A percentile compares a stretch with the other conserved stretches of the same genome.
These are phyloP conservation scores for Cryptococcus sp. DNA, from an alignment of 1,284 basidiomycete species.

Conservation along the genomic window DNA sequence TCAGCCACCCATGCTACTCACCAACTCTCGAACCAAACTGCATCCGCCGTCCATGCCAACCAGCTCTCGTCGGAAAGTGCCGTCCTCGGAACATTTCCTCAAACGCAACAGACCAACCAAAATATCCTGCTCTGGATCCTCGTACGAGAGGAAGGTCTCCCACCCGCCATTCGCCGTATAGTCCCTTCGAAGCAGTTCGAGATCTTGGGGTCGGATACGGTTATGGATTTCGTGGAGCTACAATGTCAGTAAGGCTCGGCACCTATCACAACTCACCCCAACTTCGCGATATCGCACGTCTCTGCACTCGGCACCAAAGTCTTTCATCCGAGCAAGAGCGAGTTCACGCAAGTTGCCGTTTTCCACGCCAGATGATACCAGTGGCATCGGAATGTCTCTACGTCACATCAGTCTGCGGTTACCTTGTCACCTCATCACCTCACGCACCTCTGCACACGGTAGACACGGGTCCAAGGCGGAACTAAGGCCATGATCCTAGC, in stretches of 20 bases:
- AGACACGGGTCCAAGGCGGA: slow-evolving; percentile 98
- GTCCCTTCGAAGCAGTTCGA: slow-evolving; percentile 95
- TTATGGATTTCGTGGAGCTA: slow-evolving; percentile 98
- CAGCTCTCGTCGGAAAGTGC: slow-evolving; percentile 93
- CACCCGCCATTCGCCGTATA: slow-evolving; percentile 97
- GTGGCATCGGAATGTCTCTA: slow-evolving; percentile 92
- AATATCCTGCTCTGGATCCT: slow-evolving; percentile 96
- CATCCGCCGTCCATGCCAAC: slow-evolving; percentile 74
- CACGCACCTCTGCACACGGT: slow-evolving; percentile 86
- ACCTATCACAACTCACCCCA: slow-evolving; percentile 65
- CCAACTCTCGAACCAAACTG: slow-evolving; percentile 90
- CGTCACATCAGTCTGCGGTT: slow-evolving; percentile 1
- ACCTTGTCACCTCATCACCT: slow-evolving; percentile 5
- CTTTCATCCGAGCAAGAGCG: slow-evolving; percentile 96
- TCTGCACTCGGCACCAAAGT: slow-evolving; percentile 96
- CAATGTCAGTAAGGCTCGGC: slow-evolving; percentile 1
- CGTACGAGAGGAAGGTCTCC: slow-evolving; percentile 99
- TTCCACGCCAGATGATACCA: slow-evolving; percentile 95
- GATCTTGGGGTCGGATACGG: slow-evolving; percentile 92
- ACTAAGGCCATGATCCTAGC: slow-evolving; percentile 95
- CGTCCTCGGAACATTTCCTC: slow-evolving; percentile 92
- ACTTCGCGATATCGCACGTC: slow-evolving; percentile 99
- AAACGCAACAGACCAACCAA: slow-evolving; percentile 90
- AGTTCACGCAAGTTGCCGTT: slow-evolving; percentile 97
- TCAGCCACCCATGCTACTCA: slow-evolving; percentile 25